Conservation (phyloP, 768 basidiomycete genomes). For the Hortiboletus campestris region DNA sequence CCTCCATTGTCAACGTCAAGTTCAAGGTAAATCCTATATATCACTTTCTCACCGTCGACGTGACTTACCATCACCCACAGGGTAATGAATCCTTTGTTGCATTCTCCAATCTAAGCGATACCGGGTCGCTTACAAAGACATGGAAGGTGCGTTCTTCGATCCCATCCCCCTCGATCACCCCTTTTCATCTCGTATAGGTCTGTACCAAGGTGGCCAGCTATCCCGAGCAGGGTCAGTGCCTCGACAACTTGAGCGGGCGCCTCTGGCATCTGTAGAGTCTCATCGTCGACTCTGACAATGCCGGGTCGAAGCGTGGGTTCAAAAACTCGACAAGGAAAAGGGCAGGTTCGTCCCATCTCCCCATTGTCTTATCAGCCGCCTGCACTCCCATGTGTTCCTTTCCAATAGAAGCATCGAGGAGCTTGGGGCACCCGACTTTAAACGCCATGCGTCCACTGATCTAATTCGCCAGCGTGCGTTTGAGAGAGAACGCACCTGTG, state of each 20-base stretch:
- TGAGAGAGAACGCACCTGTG: conserved; percentile 78
- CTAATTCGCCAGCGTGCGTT: conserved; percentile 76
- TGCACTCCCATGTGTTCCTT: too few species aligned
- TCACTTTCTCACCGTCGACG: not conserved
- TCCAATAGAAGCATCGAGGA: too few species aligned
- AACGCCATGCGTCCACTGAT: conserved; percentile 71
- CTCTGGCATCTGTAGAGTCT: conserved; percentile 91
- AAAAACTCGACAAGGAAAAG: conserved; percentile 93
- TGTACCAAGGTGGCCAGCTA: conserved; percentile 89
- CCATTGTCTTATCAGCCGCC: conserved; percentile 6
- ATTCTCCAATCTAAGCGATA: conserved; percentile 86
- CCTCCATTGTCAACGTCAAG: conserved; percentile 83
- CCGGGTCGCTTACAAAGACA: conserved; percentile 80
- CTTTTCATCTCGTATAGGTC: conserved; percentile 45
- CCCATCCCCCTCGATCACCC: conserved; percentile 1
- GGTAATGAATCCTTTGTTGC: conserved; percentile 96
- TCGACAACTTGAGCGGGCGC: conserved; percentile 91
- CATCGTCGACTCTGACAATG: conserved; percentile 89
- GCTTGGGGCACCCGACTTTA: conserved; percentile 80
- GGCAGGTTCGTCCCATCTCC: conserved; percentile 64
- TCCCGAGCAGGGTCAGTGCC: conserved; percentile 87
- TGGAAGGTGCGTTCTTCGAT: conserved; percentile 65
- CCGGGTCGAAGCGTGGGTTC: conserved; percentile 83
- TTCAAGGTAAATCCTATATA: conserved; percentile 62
- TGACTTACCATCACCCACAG: conserved; percentile 37